phyloP scores from a whole-genome alignment of 495 filamentous ascomycete species.

The Xanthoparmelia taractica region DNA sequence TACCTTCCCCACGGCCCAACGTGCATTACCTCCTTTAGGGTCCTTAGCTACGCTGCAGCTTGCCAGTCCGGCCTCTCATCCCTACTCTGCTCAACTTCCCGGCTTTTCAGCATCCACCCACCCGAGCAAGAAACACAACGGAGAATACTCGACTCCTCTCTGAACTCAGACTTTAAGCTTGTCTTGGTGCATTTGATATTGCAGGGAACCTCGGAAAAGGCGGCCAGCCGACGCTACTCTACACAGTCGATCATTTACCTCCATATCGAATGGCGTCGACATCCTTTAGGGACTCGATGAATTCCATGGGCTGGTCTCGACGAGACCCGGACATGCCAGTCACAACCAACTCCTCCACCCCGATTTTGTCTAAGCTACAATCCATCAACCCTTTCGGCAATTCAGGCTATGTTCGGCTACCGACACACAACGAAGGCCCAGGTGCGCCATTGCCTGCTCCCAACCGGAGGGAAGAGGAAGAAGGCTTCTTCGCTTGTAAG shows the following conservation, averaged over 20 bases:
- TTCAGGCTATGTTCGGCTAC: constrained; percentile 80
- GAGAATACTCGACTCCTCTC: neutral
- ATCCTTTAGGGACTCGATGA: constrained; percentile 89
- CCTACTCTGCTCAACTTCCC: constrained; percentile 7
- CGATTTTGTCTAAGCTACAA: constrained; percentile 67
- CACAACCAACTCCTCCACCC: constrained; percentile 65
- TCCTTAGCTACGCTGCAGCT: constrained; percentile 15
- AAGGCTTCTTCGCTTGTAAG: constrained; percentile 94
- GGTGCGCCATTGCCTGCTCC: constrained; percentile 84
- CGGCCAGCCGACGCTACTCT: constrained; percentile 15
- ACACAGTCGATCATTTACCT: constrained; percentile 21
- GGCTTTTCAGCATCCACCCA: neutral
- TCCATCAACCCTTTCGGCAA: constrained; percentile 84
- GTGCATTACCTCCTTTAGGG: constrained; percentile 17
- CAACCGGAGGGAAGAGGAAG: constrained; percentile 83
- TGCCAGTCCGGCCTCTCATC: constrained; percentile 13
- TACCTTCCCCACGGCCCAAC: constrained; percentile 15
- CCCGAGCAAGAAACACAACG: neutral
- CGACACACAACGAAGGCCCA: constrained; percentile 68
- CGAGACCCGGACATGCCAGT: constrained; percentile 73
- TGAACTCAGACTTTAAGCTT: neutral
- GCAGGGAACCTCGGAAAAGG: constrained; percentile 21
- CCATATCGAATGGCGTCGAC: constrained; percentile 64
- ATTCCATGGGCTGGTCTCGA: constrained; percentile 89
- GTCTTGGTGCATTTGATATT: constrained; percentile 19